These are phyloP conservation scores for Oidiodendron maius DNA, from an alignment of 495 filamentous ascomycete genomes.

Conservation along the genomic window DNA sequence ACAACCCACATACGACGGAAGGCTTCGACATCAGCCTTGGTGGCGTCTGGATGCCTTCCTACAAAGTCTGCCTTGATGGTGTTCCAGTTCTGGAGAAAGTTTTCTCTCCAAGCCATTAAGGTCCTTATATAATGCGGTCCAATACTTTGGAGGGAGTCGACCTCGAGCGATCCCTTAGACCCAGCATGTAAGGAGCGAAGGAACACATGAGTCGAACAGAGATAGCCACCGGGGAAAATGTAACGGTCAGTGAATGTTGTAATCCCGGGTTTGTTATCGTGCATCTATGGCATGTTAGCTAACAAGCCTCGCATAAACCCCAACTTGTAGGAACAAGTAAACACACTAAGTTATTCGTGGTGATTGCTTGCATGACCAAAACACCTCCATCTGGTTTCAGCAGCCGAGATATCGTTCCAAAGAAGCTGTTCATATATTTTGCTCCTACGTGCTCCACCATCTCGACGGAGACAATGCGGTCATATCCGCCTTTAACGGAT, in stretches of 20 bases:
- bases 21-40: constrained; percentile 1
- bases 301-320: background rate
- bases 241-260: background rate
- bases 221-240: constrained; percentile 7
- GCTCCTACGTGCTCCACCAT: constrained; percentile 7
- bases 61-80: background rate
- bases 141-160: background rate
- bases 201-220: background rate
- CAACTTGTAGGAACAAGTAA: background rate
- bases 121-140: constrained; percentile 5
- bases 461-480: constrained; percentile 42
- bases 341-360: background rate
- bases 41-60: background rate
- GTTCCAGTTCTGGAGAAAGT: constrained; percentile 1
- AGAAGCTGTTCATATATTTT: background rate
- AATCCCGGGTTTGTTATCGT: background rate
- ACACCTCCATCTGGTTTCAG: constrained; percentile 1
- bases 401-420: constrained; percentile 1
- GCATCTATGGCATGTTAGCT: background rate
- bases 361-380: background rate
- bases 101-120: background rate
- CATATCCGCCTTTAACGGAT: constrained; percentile 32
- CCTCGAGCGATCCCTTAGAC: background rate
- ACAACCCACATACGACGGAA: constrained; percentile 5
- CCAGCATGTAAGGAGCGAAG: background rate